Evolutionary conservation across 306 rosid species (phyloP), one percentile per base, ranked within the genome.

Genomic region (Quercus cerris): DNA sequence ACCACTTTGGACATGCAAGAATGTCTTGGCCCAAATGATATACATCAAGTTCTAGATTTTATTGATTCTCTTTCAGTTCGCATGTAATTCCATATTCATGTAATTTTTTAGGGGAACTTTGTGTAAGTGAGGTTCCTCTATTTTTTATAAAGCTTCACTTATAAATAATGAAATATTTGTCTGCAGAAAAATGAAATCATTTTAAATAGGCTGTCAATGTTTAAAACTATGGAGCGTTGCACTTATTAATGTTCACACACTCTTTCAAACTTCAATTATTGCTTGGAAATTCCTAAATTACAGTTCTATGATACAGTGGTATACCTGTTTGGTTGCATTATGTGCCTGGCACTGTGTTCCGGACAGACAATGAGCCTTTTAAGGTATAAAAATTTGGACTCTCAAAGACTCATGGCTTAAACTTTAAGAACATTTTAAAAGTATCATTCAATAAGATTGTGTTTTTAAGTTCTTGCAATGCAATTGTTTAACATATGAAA

Each of bases 291-390:
- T 81, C 56, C 82, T 75, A 73, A 81, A 72, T 19, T 38, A 68
- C 72, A 4, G 54, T 68, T 83, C 57, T 81, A 61, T 88, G 56
- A 75, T 84, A 22, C 97, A 94, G 97, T n/a, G 97, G 98, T 49
- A 88, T 94, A 56, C 98, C 98, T 14, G 97, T 94, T 41, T 94
- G 98, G 98, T 75, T 94, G 87, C 98, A 94, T 83, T 92, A 94
- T 59, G 74, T 94, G 88, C 93, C 91, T 31, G 97, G 94, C 73
- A 94, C 97, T 6, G 92, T 91, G 35, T 92, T 94, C 84, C 90
- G 98, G 75, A 94, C 98, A 6, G 90, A 92, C 80, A 94, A 85
- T 72, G 76, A 88, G 54, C 85, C 97, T 33, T 92, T 92, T 82
- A 91, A 92, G 98, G 98, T 92, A 86, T 25, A 90, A 70, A 17